Evolutionary conservation across 352 stramenopile species (phyloP).

Genomic region (Phytophthora hybrid): DNA sequence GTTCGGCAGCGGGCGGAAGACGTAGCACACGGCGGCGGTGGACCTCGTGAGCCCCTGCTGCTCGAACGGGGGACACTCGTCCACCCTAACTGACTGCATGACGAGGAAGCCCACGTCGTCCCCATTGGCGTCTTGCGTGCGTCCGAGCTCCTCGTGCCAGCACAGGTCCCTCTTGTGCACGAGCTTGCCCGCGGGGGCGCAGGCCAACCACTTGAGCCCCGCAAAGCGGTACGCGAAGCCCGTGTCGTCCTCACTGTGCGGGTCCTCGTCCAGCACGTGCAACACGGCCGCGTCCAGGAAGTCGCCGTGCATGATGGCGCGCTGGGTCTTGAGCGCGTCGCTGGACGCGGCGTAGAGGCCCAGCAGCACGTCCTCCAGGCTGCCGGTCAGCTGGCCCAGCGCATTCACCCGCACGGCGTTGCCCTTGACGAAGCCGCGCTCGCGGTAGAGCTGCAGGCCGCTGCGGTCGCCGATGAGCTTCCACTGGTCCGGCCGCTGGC

Average conservation of each 20-base stretch:
- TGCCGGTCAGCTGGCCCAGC: conserved; percentile 56
- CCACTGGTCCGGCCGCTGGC: conserved; percentile 61
- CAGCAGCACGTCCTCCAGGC: conserved; percentile 71
- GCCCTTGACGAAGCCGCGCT: conserved; percentile 59
- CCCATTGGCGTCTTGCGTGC: conserved; percentile 56
- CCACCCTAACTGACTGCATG: conserved; percentile 63
- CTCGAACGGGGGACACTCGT: conserved; percentile 67
- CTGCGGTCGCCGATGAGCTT: conserved; percentile 65
- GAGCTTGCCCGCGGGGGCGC: conserved; percentile 53
- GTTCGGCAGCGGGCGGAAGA: conserved; percentile 62
- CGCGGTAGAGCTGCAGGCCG: conserved; percentile 64
- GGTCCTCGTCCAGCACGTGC: conserved; percentile 64
- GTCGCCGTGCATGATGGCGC: conserved; percentile 66
- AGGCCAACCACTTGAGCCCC: conserved; percentile 72
- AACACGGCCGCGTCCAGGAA: conserved; percentile 67
- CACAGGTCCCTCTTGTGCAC: conserved; percentile 75
- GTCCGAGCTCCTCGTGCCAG: conserved; percentile 69
- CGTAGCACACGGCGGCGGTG: conserved; percentile 65
- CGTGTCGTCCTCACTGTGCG: conserved; percentile 59
- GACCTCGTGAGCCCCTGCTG: conserved; percentile 63
- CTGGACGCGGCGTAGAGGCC: conserved; percentile 62
- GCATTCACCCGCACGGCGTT: conserved; percentile 61
- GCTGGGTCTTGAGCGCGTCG: conserved; percentile 63
- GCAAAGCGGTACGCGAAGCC: conserved; percentile 62
- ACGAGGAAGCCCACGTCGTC: conserved; percentile 69